Percentiles rank a stretch among this genome's conserved stretches.
phyloP scores from a whole-genome alignment of 1,284 basidiomycete genomes.

The Cerrena zonata region DNA sequence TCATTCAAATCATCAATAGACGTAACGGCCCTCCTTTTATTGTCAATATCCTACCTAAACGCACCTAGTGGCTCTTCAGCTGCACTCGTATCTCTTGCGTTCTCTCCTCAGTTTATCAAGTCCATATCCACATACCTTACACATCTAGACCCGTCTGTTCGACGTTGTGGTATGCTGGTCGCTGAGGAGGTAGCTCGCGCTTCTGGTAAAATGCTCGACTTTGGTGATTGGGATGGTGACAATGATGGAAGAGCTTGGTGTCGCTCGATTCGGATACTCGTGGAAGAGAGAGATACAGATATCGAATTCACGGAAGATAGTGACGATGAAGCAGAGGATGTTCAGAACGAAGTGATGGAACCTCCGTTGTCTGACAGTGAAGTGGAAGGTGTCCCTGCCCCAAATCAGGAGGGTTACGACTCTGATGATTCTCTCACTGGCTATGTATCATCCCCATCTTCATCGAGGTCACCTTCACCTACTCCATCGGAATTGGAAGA shows the following conservation, averaged over 20 bases:
- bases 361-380: not conserved
- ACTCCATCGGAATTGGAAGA: slow-evolving; percentile 75
- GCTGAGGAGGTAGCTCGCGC: slow-evolving; percentile 73
- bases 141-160: slow-evolving; percentile 72
- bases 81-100: slow-evolving; percentile 35
- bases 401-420: slow-evolving; percentile 42
- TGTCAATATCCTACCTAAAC: slow-evolving; percentile 57
- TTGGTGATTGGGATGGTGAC: slow-evolving; percentile 80
- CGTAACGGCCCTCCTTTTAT: slow-evolving; percentile 65
- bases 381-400: not conserved
- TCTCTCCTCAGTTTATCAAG: slow-evolving; percentile 63
- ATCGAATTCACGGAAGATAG: slow-evolving; percentile 29
- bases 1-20: slow-evolving; percentile 35
- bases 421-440: slow-evolving; percentile 81
- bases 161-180: slow-evolving; percentile 89
- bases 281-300: slow-evolving; percentile 48
- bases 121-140: slow-evolving; percentile 73
- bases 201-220: slow-evolving; percentile 64
- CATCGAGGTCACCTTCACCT: slow-evolving; percentile 75
- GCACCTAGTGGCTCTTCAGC: slow-evolving; percentile 34
- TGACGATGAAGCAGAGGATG: slow-evolving; percentile 31
- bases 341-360: not conserved
- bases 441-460: slow-evolving; percentile 55
- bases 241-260: slow-evolving; percentile 69
- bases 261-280: slow-evolving; percentile 47